These are phyloP conservation scores for Fusarium globosum DNA, from an alignment of 2,329 filamentous ascomycete genomes.

Conservation along the genomic window DNA sequence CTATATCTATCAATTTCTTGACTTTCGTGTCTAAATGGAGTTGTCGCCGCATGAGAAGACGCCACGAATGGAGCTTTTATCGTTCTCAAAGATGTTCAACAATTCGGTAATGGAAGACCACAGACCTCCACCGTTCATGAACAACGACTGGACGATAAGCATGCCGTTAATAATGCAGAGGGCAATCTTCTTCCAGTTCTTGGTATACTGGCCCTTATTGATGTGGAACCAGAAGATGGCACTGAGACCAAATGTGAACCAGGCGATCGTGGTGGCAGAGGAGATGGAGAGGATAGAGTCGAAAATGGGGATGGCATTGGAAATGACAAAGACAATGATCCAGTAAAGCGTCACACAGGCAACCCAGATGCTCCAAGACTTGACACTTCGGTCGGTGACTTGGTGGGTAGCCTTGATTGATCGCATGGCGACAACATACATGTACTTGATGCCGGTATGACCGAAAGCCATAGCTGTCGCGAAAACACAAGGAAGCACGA, in stretches of 20 bases:
- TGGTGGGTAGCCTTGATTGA: constrained; percentile 47
- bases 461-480: constrained; percentile 48
- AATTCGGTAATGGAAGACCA: constrained; percentile 49
- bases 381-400: constrained; percentile 47
- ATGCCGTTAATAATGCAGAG: constrained; percentile 43
- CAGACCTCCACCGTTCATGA: constrained; percentile 51
- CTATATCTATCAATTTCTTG: not conserved
- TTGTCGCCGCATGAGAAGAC: constrained; percentile 51
- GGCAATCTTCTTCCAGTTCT: constrained; percentile 36
- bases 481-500: constrained; percentile 48
- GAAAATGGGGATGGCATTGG: constrained; percentile 52
- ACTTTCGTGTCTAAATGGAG: constrained; percentile 17
- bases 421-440: constrained; percentile 49
- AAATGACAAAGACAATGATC: constrained; percentile 48
- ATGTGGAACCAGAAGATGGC: constrained; percentile 51
- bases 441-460: constrained; percentile 49
- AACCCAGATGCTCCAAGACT: constrained; percentile 51
- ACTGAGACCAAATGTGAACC: constrained; percentile 51
- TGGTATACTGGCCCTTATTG: constrained; percentile 41
- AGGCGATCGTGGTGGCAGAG: constrained; percentile 50
- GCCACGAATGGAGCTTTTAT: constrained; percentile 41
- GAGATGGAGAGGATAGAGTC: constrained; percentile 52
- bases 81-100: constrained; percentile 44
- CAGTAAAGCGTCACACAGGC: constrained; percentile 48
- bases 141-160: constrained; percentile 47